Evolutionary conservation across 148 eudicot genomes (phyloP).

Genomic region (Selenicereus undatus): DNA sequence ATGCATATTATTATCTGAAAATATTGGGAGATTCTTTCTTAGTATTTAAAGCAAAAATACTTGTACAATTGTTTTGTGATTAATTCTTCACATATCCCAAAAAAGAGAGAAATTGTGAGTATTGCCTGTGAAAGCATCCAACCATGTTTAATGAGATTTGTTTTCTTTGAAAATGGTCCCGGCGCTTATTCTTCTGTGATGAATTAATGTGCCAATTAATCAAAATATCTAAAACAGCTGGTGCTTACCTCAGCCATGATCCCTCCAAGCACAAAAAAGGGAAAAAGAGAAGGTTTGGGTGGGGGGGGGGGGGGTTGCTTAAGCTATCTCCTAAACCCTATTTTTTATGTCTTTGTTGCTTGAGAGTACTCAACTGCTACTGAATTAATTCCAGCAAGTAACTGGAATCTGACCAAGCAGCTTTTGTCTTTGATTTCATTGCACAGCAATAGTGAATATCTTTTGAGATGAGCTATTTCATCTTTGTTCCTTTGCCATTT

Average conservation of each 20-base stretch:
- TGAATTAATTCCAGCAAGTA: neutral
- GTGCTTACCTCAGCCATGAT: slow-evolving; percentile 19
- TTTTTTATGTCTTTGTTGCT: neutral
- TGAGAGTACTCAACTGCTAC: neutral
- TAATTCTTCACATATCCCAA: too few species aligned
- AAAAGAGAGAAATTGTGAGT: too few species aligned
- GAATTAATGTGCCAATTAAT: too few species aligned
- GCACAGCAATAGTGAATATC: neutral
- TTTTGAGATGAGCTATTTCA: neutral
- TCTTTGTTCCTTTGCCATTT: neutral
- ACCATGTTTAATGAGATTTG: too few species aligned
- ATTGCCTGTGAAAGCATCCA: too few species aligned
- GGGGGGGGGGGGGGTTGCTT: neutral
- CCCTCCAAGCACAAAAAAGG: neutral
- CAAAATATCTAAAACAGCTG: too few species aligned
- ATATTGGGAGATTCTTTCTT: too few species aligned
- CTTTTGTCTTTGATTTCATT: neutral
- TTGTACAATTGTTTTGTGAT: too few species aligned
- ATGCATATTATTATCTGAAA: too few species aligned
- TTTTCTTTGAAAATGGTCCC: too few species aligned
- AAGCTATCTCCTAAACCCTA: neutral
- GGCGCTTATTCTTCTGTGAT: too few species aligned
- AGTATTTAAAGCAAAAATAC: too few species aligned
- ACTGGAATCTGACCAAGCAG: neutral
- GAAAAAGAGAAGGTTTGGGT: neutral